Base-by-base conservation (phyloP, 2,329 filamentous ascomycete genomes). In the Penicillium concentricum region DNA sequence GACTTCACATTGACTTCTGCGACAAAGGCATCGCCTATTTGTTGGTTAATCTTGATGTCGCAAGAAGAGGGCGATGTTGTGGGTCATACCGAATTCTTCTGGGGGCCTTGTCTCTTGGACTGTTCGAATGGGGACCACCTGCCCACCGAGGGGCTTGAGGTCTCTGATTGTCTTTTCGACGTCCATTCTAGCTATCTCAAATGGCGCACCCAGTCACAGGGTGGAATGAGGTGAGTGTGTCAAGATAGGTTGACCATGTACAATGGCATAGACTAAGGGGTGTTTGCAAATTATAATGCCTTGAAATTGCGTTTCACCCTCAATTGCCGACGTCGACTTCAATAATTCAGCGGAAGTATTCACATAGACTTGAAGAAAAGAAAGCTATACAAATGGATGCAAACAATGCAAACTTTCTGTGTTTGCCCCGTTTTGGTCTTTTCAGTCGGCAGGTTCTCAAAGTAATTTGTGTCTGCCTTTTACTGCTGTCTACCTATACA, bases 1-100 rank as follows among this genome's bases (percentile, higher is more conserved):
- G 69, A 68, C 65, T 76, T 78, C 44, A 76, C 68, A 42, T 76
- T 73, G 54, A 80, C 74, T 65, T 78, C 76, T 20, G 73, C 72
- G 46, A 76, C 73, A 52, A 76, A 77, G 15, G 77, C 77, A 49
- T 77, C 71, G 30, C 63, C 77, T 79, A 57, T 26, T 52, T 60
- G 37, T 65, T 58, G 57, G 53, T 62, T 38, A 63, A 54, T 37
- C 32, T 28, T n/a, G 38, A 10, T 35, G 30, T 35, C 20, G 37
- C 44, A 28, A 26, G 15, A 44, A 16, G 13, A 52, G 16, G 9
- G 12, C 6, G 39, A 37, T 41, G 28, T 47, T 22, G 24, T 39
- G 28, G 28, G 8, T 57, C 72, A 46, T 64, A 79, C 78, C 74
- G 54, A 74, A 77, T 26, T 74, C 73, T 58, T 78, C 73, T 5